Evolutionary conservation across 2,329 filamentous ascomycete genomes (phyloP).

Genomic region (Xylariomycetidae sp.): DNA sequence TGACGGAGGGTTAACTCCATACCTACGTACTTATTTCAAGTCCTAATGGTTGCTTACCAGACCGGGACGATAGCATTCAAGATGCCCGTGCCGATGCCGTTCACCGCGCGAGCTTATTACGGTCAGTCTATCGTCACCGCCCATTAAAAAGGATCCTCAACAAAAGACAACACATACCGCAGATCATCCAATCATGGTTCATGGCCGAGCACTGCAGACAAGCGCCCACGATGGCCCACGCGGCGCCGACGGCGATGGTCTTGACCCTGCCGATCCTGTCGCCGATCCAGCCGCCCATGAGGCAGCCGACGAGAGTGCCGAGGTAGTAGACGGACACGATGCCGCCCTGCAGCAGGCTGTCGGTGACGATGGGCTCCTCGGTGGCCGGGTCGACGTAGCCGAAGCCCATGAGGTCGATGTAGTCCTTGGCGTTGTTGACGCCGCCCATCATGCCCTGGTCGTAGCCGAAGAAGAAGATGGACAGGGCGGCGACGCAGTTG

Average conservation of each 20-base stretch:
- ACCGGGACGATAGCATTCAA: constrained; percentile 67
- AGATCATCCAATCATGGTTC: constrained; percentile 68
- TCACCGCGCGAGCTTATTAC: constrained; percentile 48
- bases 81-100: constrained; percentile 65
- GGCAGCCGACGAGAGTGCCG: constrained; percentile 57
- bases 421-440: constrained; percentile 61
- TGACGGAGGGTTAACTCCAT: no score
- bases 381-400: constrained; percentile 51
- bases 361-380: constrained; percentile 46
- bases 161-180: constrained; percentile 37
- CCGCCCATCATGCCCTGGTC: constrained; percentile 57
- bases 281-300: constrained; percentile 60
- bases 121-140: constrained; percentile 3
- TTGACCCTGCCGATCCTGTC: constrained; percentile 59
- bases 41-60: constrained; percentile 43
- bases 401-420: constrained; percentile 61
- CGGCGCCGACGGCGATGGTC: constrained; percentile 55
- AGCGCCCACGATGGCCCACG: constrained; percentile 58
- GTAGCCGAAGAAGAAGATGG: constrained; percentile 65
- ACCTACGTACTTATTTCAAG: no score
- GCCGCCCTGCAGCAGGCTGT: constrained; percentile 58
- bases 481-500: constrained; percentile 59
- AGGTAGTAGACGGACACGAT: constrained; percentile 55
- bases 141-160: not conserved
- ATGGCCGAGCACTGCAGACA: constrained; percentile 60